Base-by-base conservation (phyloP, 192 early-diverging fungal genomes). In the Coemansia sp. region DNA sequence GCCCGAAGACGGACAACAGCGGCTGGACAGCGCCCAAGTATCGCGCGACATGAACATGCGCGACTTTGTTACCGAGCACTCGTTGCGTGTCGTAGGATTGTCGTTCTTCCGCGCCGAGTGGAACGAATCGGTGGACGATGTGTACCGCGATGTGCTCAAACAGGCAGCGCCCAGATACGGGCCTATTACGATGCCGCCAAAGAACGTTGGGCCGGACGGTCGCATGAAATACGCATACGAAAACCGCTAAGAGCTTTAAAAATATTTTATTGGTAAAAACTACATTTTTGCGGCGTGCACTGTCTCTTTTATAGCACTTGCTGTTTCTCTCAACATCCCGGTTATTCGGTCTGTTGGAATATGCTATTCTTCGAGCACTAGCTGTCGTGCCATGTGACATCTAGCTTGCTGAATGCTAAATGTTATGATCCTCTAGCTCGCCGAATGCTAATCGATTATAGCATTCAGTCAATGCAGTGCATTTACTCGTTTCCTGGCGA, bases 1-100 rank as follows among this genome's bases (percentile, higher is more conserved):
- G 67, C 62, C 79, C 41, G 79, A 85, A 39, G 62, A 54, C 2
- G 86, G 86, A 7, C 76, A 81, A 22, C 69, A 73, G 37, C 82
- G 78, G 62, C 27, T 86, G 13, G 79, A 85, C 8, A 26, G 49
- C 43, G 61, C 83, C n/a, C 69, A 78, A 13, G 67, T 65, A 27
- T 65, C 63, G 41, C 73, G 78, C 37, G 66, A 69, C 67, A 64
- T 65, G 54, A 63, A 52, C 39, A 50, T 81, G 50, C 73, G 69
- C 39, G 67, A 60, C 43, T 68, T 81, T 61, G 70, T 66, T 14
- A 47, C 65, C 19, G 54, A 68, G 66, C 62, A 75, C 51, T 39
- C 38, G 7, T 62, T 81, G 29, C 73, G 69, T 37, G 53, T 61
- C 14, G 78, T 72, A 0, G 74, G 78, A 18, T 59, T 73, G 11